phyloP scores from a whole-genome alignment of 768 basidiomycete genomes.

The Fomitopsis pulvina region DNA sequence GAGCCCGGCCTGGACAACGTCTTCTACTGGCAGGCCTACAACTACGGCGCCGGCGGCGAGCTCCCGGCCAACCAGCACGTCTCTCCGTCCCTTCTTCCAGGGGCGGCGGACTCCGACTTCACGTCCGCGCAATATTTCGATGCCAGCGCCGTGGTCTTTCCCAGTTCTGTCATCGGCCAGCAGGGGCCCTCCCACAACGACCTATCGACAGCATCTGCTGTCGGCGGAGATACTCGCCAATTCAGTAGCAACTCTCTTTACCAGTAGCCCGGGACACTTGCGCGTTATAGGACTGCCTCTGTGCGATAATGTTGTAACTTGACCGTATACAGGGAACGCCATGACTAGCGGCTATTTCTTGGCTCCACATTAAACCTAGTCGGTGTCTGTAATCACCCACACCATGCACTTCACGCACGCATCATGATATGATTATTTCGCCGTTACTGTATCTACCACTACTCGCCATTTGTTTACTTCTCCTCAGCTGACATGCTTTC shows the following conservation, averaged over 20 bases:
- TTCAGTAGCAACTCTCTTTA: background rate
- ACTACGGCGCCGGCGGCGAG: constrained; percentile 1
- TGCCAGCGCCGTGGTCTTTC: constrained; percentile 11
- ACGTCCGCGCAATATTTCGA: constrained; percentile 8
- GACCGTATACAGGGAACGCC: background rate
- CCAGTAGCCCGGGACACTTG: background rate
- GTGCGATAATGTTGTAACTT: background rate
- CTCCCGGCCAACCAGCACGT: background rate
- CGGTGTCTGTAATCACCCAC: background rate
- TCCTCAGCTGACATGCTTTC: too few relatives aligned
- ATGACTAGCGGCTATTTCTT: background rate
- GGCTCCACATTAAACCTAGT: background rate
- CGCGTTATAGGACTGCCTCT: background rate
- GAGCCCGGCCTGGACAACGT: background rate
- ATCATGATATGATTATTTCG: background rate
- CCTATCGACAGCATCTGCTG: constrained; percentile 8
- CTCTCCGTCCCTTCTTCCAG: background rate
- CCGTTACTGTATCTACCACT: background rate
- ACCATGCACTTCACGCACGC: background rate
- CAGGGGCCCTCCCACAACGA: constrained; percentile 7
- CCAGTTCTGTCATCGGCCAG: constrained; percentile 11
- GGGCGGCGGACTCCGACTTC: background rate
- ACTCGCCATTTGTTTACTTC: too few relatives aligned
- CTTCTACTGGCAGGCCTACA: constrained; percentile 1
- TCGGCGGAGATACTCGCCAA: background rate